These are phyloP conservation scores for Terana coerulea DNA, from an alignment of 768 basidiomycete genomes.

Conservation along the genomic window DNA sequence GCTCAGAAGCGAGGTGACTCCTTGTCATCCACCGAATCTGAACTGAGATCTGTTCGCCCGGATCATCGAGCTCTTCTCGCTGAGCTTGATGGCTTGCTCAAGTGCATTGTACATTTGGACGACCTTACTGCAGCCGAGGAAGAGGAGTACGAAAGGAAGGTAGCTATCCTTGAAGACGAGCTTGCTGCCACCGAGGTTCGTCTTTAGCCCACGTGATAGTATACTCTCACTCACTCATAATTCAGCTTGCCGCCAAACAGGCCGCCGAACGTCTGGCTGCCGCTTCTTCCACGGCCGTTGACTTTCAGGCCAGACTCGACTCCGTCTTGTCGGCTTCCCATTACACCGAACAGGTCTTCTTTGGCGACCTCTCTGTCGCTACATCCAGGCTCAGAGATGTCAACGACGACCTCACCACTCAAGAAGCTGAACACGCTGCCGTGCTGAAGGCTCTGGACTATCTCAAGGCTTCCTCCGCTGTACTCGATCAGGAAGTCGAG, in stretches of 20 bases:
- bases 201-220: neutral
- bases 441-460: neutral
- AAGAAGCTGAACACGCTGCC: neutral
- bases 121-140: neutral
- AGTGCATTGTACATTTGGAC: neutral
- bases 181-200: neutral
- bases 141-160: neutral
- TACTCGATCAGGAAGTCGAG: neutral
- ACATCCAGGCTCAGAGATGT: neutral
- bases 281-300: neutral
- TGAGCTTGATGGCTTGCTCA: neutral
- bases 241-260: neutral
- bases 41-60: neutral
- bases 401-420: neutral
- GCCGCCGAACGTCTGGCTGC: neutral
- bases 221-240: neutral
- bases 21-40: neutral
- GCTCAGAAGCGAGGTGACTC: neutral
- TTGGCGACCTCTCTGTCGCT: neutral
- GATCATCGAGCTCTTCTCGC: neutral
- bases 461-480: neutral
- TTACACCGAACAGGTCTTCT: neutral
- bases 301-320: neutral
- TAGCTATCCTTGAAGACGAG: neutral
- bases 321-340: neutral